phyloP scores from a whole-genome alignment of 2,329 filamentous ascomycete genomes.

The Chrysosphaeria jannelii region DNA sequence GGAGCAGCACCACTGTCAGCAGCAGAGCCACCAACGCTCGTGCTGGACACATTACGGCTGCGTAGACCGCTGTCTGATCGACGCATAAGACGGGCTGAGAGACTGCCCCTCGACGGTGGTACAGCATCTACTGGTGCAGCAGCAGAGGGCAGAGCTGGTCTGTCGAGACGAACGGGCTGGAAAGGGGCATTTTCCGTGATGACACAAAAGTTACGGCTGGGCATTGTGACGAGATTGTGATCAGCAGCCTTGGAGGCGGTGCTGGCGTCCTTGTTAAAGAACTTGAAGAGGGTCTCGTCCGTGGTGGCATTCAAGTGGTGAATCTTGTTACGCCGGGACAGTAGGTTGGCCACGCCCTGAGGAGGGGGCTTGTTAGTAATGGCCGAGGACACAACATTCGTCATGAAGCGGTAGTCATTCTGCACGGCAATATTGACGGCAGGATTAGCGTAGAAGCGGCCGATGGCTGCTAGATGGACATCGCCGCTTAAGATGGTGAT shows the following conservation, averaged over 20 bases:
- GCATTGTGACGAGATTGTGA: constrained; percentile 65
- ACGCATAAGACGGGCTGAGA: constrained; percentile 5
- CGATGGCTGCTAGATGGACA: constrained; percentile 72
- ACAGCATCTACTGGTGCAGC: too few species aligned
- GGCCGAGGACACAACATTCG: constrained; percentile 74
- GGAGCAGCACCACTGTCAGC: constrained; percentile 1
- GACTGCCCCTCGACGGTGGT: constrained; percentile 1
- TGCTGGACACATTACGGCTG: constrained; percentile 2
- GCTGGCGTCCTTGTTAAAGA: constrained; percentile 77
- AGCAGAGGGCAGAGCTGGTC: too few species aligned
- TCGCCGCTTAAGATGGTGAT: constrained; percentile 84
- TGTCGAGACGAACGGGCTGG: not conserved
- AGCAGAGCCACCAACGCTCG: constrained; percentile 3
- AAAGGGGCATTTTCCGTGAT: constrained; percentile 58
- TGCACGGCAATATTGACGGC: constrained; percentile 47
- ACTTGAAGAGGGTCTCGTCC: constrained; percentile 75
- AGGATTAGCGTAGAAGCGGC: constrained; percentile 82
- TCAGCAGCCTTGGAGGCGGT: constrained; percentile 37
- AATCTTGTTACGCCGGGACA: constrained; percentile 69
- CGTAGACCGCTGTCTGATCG: constrained; percentile 2
- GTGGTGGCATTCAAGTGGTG: constrained; percentile 41
- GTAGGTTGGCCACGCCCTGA: constrained; percentile 59
- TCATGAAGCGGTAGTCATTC: constrained; percentile 78
- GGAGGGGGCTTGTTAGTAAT: constrained; percentile 91
- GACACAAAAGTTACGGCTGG: constrained; percentile 77